Conservation (phyloP, 768 basidiomycete genomes). For the Fistulinella prunicolor region DNA sequence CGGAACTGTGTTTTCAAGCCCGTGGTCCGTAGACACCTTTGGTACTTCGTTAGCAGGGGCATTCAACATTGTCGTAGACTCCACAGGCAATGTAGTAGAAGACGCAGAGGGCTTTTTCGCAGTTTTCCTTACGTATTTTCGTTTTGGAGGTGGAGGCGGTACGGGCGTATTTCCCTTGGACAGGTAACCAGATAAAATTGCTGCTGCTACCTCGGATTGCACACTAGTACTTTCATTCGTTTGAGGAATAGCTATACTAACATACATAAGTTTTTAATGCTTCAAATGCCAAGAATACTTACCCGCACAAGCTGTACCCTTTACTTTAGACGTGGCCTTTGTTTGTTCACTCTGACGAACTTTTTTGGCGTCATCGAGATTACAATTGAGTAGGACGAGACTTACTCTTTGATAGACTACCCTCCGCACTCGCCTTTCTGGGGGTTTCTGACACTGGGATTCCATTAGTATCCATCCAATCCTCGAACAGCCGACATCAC, state of each 20-base stretch:
- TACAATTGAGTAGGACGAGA: neutral
- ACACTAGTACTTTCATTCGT: slow-evolving; percentile 19
- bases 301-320: slow-evolving; percentile 13
- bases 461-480: slow-evolving; percentile 1
- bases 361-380: slow-evolving; percentile 10
- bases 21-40: neutral
- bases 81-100: neutral
- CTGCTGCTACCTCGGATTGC: slow-evolving; percentile 16
- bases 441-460: slow-evolving; percentile 1
- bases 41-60: neutral
- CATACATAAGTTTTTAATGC: slow-evolving; percentile 16
- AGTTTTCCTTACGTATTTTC: slow-evolving; percentile 8
- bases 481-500: slow-evolving; percentile 6
- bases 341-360: neutral
- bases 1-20: neutral
- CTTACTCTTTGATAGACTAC: slow-evolving; percentile 11
- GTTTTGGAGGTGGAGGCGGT: slow-evolving; percentile 9
- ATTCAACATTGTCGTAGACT: neutral
- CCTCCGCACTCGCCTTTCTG: neutral
- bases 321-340: neutral
- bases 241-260: slow-evolving; percentile 21
- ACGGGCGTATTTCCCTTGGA: slow-evolving; percentile 1
- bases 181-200: slow-evolving; percentile 13
- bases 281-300: slow-evolving; percentile 7
- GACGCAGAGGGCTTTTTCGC: slow-evolving; percentile 4